Base-by-base conservation (phyloP, 805 yeast species). In the Candida coleopterorum region DNA sequence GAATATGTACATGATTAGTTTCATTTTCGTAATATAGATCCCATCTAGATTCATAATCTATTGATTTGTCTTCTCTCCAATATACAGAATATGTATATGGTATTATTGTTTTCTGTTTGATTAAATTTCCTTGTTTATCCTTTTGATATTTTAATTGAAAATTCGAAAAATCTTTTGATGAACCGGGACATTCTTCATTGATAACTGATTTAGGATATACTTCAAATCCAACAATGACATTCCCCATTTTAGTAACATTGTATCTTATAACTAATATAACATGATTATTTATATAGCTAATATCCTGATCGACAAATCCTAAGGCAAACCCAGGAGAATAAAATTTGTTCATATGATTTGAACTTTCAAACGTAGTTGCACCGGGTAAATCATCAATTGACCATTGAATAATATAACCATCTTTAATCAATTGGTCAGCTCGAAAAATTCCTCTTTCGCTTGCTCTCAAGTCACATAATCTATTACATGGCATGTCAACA, bases 291-390 rank as follows among this genome's bases (percentile, higher is more conserved):
- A 87, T 43, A 52, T 75, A 83, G 4, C 79, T 64, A 5, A 59
- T 38, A 33, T 72, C 72, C n/a, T 69, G 80, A 41, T 75, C 63
- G 15, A 74, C 75, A 46, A 74, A 81, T 0, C 96, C 96, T 23
- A 87, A 56, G 2, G 94, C 89, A 60, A 88, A 87, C 2, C 96
- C 96, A 3, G 93, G 77, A 4, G 87, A 82, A 48, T 87, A 87
- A 58, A 81, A 84, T 48, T 83, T 79, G 44, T 75, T 74, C 14
- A 74, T 67, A 32, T 72, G 72, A 9, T 71, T 75, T 6, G 74
- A 72, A 6, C 73, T 66, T 23, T 81, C 74, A 45, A 81, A 83
- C 0, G 95, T 82, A 0, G 96, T 86, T 1, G 95, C 90, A 6
- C 93, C 94, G 0, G 96, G 96, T 23, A 87, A 62, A 16, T 80